Conservation (phyloP, 2,329 filamentous ascomycete genomes). For the Fonsecaea monophora region DNA sequence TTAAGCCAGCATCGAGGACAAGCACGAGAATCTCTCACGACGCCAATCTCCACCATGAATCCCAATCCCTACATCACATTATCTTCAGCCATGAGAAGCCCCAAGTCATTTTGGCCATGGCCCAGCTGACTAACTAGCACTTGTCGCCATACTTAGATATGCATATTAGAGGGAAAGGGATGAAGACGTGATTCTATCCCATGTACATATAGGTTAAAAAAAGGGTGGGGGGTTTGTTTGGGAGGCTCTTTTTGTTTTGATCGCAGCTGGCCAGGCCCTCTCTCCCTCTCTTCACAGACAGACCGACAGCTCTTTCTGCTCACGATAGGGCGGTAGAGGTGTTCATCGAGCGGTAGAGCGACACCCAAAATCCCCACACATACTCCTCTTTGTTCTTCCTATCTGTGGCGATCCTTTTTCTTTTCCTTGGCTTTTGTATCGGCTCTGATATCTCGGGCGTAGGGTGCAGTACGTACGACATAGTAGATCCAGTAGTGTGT, state of each 20-base stretch:
- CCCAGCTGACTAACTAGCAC: too few relatives aligned
- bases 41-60: background rate
- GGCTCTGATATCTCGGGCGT: too few relatives aligned
- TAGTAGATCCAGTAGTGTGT: too few relatives aligned
- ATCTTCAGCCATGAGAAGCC: background rate
- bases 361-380: background rate
- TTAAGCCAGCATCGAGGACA: background rate
- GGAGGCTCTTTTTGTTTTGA: background rate
- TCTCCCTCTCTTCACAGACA: too few relatives aligned
- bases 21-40: background rate
- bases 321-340: too few relatives aligned
- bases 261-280: background rate
- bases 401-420: too few relatives aligned
- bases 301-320: too few relatives aligned
- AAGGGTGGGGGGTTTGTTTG: background rate
- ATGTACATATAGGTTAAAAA: background rate
- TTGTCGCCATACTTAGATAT: background rate
- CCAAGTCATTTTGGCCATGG: background rate
- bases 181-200: background rate
- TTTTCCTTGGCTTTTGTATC: too few relatives aligned
- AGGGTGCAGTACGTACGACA: too few relatives aligned
- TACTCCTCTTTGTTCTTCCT: background rate
- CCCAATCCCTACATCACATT: background rate
- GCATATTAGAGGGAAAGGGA: background rate
- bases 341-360: background rate